Conservation (phyloP, 192 early-diverging fungal genomes). For the Backusella liffmaniae region DNA sequence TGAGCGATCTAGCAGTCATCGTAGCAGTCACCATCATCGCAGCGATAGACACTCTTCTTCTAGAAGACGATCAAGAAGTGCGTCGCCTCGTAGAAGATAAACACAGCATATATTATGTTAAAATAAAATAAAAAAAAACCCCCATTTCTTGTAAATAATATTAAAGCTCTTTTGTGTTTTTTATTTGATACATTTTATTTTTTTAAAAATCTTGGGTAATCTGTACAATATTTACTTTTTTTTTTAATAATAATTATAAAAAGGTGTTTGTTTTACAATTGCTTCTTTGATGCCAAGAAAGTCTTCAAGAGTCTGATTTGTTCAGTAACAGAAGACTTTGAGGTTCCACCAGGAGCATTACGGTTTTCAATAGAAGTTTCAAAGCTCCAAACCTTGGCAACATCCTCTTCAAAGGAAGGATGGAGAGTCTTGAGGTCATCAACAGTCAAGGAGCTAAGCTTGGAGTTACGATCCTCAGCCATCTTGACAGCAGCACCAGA, state of each 20-base stretch:
- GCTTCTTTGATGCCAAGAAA: constrained; percentile 46
- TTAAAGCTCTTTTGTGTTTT: too few relatives aligned
- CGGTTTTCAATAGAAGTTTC: constrained; percentile 90
- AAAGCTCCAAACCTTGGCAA: constrained; percentile 83
- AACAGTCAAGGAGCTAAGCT: constrained; percentile 73
- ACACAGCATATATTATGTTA: not conserved
- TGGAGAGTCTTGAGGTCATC: constrained; percentile 87
- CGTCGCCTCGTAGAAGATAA: not conserved
- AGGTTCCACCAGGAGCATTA: constrained; percentile 87
- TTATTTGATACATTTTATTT: not conserved
- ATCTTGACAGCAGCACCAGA: constrained; percentile 92
- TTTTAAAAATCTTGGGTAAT: not conserved
- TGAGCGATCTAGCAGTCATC: constrained; percentile 25
- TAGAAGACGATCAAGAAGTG: constrained; percentile 7
- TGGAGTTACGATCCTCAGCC: constrained; percentile 82
- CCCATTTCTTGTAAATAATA: not conserved
- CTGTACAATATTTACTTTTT: not conserved
- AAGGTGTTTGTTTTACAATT: not conserved
- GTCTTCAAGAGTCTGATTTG: constrained; percentile 80
- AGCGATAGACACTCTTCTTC: constrained; percentile 25
- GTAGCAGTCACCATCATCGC: constrained; percentile 35
- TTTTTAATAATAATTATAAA: not conserved
- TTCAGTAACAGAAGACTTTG: constrained; percentile 66
- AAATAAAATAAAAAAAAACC: not conserved
- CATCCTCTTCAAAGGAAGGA: constrained; percentile 80